Evolutionary conservation across 176 grass and related monocot genomes (phyloP), one percentile per base, ranked within the genome.

Genomic region (Hsuehochloa calcarea): DNA sequence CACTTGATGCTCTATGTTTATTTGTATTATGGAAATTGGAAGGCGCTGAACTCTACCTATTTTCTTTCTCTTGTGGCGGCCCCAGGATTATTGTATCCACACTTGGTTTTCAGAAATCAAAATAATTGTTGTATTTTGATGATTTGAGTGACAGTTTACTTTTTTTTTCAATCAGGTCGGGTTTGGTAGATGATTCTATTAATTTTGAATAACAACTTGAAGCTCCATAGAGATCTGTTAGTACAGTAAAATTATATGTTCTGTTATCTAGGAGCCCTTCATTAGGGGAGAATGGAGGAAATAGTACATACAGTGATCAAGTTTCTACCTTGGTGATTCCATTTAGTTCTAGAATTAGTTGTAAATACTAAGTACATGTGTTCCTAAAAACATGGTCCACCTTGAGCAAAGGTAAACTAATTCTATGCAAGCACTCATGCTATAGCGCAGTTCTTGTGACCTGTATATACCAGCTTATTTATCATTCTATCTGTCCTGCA

Each of bases 401-500:
- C 34, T 70, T 54, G 55, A 54, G 34, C 1, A 62, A 43, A 71
- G 16, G 5, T 16, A 80, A n/a, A 20, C 16, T 54, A 65, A 44
- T 34, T 39, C 8, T 65, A 71, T 38, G 16, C 45, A 46, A 62
- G 20, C 19, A 27, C 70, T 25, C 2, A 6, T 58, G 56, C 41
- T 51, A 27, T 15, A n/a, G 15, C 8, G 2, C 26, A 56, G 25
- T 75, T 55, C 2, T 70, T 66, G 13, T 0, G n/a, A 27, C 54
- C 81, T 85, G 22, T 45, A 47, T 77, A 52, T 72, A 44, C 3
- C 8, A 72, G 6, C 74, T 85, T 66, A 85, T 85, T 68, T 47
- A 72, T 58, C 78, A 78, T 65, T 67, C 59, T 44, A 19, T 80
- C 14, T 91, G n/a, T 88, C 27, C 31, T 81, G 72, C 91, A 99